Evolutionary conservation across 202 grass and related monocot species (phyloP).

Genomic region (Zizania palustris): DNA sequence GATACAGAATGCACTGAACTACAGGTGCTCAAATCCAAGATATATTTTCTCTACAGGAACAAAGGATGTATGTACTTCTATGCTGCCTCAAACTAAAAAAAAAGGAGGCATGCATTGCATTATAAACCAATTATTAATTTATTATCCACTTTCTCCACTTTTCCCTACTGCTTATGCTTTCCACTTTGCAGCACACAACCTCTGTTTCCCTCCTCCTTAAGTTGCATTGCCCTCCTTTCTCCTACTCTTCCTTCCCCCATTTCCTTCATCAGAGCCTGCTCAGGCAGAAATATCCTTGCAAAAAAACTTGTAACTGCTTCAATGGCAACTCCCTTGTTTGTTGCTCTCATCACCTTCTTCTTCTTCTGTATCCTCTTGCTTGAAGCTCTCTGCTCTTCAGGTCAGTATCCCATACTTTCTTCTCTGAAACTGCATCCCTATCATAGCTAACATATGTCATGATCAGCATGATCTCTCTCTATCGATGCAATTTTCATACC

Average conservation of each 20-base stretch:
- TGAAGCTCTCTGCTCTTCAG: constrained; percentile 47
- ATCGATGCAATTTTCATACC: background rate
- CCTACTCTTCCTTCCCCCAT: constrained; percentile 32
- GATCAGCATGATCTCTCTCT: constrained; percentile 15
- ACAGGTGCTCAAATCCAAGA: background rate
- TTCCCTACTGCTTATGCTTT: constrained; percentile 52
- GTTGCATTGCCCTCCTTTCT: constrained; percentile 27
- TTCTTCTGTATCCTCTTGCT: constrained; percentile 46
- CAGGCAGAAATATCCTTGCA: constrained; percentile 27
- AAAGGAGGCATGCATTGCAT: constrained; percentile 30
- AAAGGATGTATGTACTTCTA: constrained; percentile 32
- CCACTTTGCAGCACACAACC: constrained; percentile 51
- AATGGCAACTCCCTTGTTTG: constrained; percentile 52
- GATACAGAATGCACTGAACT: background rate
- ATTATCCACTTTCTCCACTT: constrained; percentile 41
- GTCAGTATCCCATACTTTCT: constrained; percentile 39
- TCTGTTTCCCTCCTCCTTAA: constrained; percentile 40
- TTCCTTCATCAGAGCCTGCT: constrained; percentile 19
- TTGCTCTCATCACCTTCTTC: constrained; percentile 36
- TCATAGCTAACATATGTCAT: background rate
- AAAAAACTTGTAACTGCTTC: constrained; percentile 8
- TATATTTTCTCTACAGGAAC: background rate
- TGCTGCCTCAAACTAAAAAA: constrained; percentile 21
- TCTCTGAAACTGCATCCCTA: background rate
- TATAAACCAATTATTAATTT: constrained; percentile 28